These are phyloP conservation scores for Nissolia schottii DNA, from an alignment of 306 rosid genomes.

Conservation along the genomic window DNA sequence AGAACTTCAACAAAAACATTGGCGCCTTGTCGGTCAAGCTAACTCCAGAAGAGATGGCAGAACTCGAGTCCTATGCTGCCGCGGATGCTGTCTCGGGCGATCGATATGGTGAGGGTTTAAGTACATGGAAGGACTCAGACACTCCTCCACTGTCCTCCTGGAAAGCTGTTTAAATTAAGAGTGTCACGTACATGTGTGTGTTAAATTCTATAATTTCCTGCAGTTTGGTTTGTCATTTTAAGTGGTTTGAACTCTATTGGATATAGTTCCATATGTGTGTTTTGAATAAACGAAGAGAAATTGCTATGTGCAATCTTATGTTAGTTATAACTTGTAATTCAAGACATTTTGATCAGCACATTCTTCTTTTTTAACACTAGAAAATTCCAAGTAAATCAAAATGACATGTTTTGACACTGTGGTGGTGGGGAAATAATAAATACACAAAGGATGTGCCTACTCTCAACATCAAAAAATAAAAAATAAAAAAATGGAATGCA, in stretches of 20 bases:
- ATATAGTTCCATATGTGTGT: background rate
- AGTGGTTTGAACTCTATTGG: background rate
- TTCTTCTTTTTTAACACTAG: too few relatives aligned
- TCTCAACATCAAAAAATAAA: background rate
- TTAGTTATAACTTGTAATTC: too few relatives aligned
- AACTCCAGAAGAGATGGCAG: too few relatives aligned
- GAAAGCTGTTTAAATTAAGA: background rate
- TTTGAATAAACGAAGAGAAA: too few relatives aligned
- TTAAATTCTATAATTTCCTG: background rate
- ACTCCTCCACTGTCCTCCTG: too few relatives aligned
- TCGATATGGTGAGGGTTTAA: background rate
- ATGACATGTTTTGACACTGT: too few relatives aligned
- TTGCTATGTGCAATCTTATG: too few relatives aligned
- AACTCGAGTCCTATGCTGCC: slow-evolving; percentile 50
- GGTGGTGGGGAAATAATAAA: too few relatives aligned
- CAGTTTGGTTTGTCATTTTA: background rate
- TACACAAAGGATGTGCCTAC: background rate
- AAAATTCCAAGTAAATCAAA: too few relatives aligned
- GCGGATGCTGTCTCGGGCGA: slow-evolving; percentile 44
- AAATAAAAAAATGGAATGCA: background rate
- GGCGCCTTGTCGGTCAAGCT: too few relatives aligned
- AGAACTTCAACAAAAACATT: too few relatives aligned
- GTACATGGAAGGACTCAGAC: slow-evolving; percentile 49
- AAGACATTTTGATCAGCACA: too few relatives aligned
- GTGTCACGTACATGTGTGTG: background rate